These are phyloP conservation scores for Colletotrichum camelliae DNA, from an alignment of 2,329 filamentous ascomycete genomes.

Conservation along the genomic window DNA sequence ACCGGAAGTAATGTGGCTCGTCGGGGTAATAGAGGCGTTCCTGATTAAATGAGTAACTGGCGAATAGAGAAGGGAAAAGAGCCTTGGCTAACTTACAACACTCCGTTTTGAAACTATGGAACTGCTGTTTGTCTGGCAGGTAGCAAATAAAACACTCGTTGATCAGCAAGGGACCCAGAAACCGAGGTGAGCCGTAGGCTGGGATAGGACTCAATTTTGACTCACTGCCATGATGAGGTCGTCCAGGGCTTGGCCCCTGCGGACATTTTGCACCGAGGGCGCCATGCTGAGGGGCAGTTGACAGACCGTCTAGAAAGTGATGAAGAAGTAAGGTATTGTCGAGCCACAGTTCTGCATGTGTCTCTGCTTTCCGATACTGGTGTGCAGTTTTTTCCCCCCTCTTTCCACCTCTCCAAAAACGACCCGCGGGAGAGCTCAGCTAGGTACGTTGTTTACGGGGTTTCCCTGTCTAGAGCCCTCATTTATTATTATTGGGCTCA, in stretches of 20 bases:
- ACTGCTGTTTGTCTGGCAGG: slow-evolving; percentile 78
- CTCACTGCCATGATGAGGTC: slow-evolving; percentile 63
- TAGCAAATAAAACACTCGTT: background rate
- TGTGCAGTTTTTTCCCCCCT: background rate
- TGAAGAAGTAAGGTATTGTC: background rate
- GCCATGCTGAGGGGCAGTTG: background rate
- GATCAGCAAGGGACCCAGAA: background rate
- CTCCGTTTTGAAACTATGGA: slow-evolving; percentile 93
- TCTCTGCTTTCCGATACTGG: background rate
- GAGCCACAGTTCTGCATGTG: background rate
- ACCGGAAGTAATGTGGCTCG: slow-evolving; percentile 83
- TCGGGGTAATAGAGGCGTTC: slow-evolving; percentile 75
- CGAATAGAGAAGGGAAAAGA: background rate
- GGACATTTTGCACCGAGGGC: background rate
- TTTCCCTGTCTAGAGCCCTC: background rate
- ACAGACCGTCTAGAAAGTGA: background rate
- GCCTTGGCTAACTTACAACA: slow-evolving; percentile 62
- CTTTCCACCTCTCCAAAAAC: background rate
- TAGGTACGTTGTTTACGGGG: background rate
- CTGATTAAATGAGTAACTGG: background rate
- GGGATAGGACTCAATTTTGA: slow-evolving; percentile 1
- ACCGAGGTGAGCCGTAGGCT: background rate
- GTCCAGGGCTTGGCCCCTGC: slow-evolving; percentile 38
- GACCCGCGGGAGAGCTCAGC: background rate
- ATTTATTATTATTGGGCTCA: background rate